Conservation (phyloP, 148 eudicot species). For the Chenopodium suecicum region DNA sequence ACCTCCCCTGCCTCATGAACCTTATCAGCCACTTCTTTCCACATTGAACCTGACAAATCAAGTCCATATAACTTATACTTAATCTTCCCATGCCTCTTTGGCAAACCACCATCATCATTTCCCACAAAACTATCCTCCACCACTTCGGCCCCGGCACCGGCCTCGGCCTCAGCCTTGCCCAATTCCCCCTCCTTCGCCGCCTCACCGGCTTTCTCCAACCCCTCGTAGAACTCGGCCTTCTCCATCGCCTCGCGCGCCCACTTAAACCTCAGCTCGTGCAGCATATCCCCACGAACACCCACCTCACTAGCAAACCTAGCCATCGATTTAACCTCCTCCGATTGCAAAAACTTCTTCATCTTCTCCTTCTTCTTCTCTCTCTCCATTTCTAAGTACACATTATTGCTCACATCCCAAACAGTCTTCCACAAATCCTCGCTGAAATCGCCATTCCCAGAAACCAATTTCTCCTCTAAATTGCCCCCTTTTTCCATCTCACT, state of each 20-base stretch:
- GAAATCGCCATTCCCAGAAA: conserved; percentile 40
- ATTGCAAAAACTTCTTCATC: conserved; percentile 65
- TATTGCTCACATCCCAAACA: conserved; percentile 69
- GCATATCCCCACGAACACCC: conserved; percentile 90
- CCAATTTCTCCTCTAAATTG: conserved; percentile 36
- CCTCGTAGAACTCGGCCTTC: conserved; percentile 62
- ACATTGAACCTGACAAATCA: conserved; percentile 73
- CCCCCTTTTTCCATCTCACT: conserved; percentile 62
- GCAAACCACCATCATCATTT: conserved; percentile 40
- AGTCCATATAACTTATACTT: conserved; percentile 88
- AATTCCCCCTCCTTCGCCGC: conserved; percentile 14
- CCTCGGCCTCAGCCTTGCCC: background rate
- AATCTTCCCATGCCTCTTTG: conserved; percentile 85
- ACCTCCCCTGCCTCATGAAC: conserved; percentile 59
- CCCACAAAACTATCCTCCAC: conserved; percentile 15
- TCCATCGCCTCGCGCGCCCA: conserved; percentile 94
- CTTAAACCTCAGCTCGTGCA: conserved; percentile 82
- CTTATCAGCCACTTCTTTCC: conserved; percentile 82
- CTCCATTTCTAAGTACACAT: conserved; percentile 75
- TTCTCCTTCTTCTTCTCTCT: conserved; percentile 73
- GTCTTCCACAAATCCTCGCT: conserved; percentile 79
- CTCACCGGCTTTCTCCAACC: conserved; percentile 36
- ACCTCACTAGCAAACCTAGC: conserved; percentile 81
- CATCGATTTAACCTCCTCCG: conserved; percentile 74
- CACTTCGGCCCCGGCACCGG: background rate